Conservation (phyloP, 2,329 filamentous ascomycete species). For the Elsinoe australis region DNA sequence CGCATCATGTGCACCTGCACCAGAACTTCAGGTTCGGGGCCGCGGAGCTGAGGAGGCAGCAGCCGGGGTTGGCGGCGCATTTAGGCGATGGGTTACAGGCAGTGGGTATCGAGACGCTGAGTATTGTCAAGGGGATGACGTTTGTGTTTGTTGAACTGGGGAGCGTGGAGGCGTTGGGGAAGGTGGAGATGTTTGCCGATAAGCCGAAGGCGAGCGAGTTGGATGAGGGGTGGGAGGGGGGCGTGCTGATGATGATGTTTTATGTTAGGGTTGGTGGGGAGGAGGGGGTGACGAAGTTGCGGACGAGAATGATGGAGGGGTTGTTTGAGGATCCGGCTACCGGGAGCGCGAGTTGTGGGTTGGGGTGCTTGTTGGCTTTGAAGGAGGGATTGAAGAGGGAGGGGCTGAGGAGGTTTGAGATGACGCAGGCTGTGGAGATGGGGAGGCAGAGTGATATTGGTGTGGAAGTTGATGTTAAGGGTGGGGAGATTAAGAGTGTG, state of each 20-base stretch:
- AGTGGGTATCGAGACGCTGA: constrained; percentile 30
- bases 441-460: constrained; percentile 44
- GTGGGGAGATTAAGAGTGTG: constrained; percentile 34
- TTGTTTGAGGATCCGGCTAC: constrained; percentile 45
- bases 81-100: constrained; percentile 8
- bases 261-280: constrained; percentile 42
- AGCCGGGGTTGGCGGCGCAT: constrained; percentile 28
- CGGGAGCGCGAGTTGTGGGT: constrained; percentile 43
- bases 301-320: constrained; percentile 54
- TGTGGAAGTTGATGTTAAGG: constrained; percentile 38
- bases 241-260: constrained; percentile 52
- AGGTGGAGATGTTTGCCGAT: constrained; percentile 32
- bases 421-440: constrained; percentile 47
- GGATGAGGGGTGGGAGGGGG: constrained; percentile 45
- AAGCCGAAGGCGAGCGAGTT: constrained; percentile 32
- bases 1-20: constrained; percentile 61
- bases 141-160: constrained; percentile 60
- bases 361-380: constrained; percentile 40
- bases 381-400: constrained; percentile 28
- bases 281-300: constrained; percentile 33
- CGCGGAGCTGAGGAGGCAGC: constrained; percentile 30
- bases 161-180: constrained; percentile 50
- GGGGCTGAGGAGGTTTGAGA: constrained; percentile 32
- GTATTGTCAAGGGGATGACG: constrained; percentile 64
- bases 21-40: constrained; percentile 26